These are phyloP conservation scores for Coccomyxa sp. DNA, from an alignment of 139 green algal genomes.

Conservation along the genomic window DNA sequence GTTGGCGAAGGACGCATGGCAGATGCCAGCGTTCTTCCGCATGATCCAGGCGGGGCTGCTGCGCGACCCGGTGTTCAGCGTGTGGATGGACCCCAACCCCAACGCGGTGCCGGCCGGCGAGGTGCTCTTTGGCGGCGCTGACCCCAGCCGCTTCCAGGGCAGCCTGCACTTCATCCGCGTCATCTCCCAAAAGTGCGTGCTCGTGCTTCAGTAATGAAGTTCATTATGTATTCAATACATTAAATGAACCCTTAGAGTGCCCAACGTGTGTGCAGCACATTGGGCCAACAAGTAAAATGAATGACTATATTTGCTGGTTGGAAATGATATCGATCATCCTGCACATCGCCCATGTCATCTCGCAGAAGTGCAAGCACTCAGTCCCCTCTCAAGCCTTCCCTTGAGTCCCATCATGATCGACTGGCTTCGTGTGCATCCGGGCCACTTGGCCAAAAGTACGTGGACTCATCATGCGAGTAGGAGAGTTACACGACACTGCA, in stretches of 20 bases:
- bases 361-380: background rate
- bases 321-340: too few relatives aligned
- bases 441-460: background rate
- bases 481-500: background rate
- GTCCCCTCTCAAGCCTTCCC: background rate
- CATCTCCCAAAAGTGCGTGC: background rate
- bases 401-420: background rate
- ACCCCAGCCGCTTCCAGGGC: background rate
- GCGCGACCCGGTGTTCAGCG: background rate
- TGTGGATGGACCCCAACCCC: background rate
- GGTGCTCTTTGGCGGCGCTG: background rate
- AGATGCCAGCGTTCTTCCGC: slow-evolving; percentile 1
- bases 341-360: background rate
- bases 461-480: background rate
- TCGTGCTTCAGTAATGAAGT: background rate
- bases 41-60: background rate
- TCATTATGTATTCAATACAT: too few relatives aligned
- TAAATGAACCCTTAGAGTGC: too few relatives aligned
- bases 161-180: background rate
- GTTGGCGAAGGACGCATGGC: background rate
- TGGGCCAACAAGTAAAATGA: too few relatives aligned
- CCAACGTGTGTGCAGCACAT: too few relatives aligned
- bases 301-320: too few relatives aligned
- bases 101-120: background rate
- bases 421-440: background rate